These are phyloP conservation scores for Pinus albicaulis DNA, from an alignment of 75 land plant genomes.

Conservation along the genomic window DNA sequence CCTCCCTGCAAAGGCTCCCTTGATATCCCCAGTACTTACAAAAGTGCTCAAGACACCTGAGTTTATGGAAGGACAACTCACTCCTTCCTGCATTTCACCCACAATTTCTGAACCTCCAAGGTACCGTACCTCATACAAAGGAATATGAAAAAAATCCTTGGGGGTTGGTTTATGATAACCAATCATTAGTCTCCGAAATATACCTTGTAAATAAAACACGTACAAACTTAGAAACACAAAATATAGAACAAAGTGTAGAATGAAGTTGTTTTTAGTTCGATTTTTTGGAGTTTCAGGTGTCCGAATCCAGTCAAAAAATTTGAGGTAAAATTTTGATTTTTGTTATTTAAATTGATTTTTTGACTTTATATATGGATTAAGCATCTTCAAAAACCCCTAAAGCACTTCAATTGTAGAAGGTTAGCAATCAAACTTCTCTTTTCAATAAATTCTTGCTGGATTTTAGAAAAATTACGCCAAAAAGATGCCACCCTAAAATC, in stretches of 20 bases:
- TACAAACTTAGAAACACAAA: not conserved
- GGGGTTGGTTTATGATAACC: slow-evolving; percentile 7
- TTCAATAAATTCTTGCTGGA: too few species aligned
- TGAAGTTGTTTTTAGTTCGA: too few species aligned
- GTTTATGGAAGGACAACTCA: slow-evolving; percentile 53
- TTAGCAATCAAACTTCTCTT: too few species aligned
- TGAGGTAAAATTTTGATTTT: too few species aligned
- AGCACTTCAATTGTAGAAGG: too few species aligned
- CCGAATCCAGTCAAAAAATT: too few species aligned
- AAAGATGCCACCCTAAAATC: too few species aligned
- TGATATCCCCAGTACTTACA: slow-evolving; percentile 52
- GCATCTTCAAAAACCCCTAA: too few species aligned
- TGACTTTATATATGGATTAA: too few species aligned
- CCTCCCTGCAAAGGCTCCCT: slow-evolving; percentile 78
- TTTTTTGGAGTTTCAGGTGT: too few species aligned
- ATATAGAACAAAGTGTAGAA: slow-evolving; percentile 1
- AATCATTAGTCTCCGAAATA: not conserved
- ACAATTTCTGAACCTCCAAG: slow-evolving; percentile 26
- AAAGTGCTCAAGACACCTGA: slow-evolving; percentile 60
- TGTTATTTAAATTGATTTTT: too few species aligned
- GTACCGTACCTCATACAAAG: slow-evolving; percentile 55
- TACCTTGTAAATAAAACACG: not conserved
- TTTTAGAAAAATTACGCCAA: too few species aligned
- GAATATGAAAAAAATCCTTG: slow-evolving; percentile 81
- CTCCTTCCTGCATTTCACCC: slow-evolving; percentile 66